Conservation (phyloP, 2,329 filamentous ascomycete species). For the Phaeosphaeriaceae sp. region DNA sequence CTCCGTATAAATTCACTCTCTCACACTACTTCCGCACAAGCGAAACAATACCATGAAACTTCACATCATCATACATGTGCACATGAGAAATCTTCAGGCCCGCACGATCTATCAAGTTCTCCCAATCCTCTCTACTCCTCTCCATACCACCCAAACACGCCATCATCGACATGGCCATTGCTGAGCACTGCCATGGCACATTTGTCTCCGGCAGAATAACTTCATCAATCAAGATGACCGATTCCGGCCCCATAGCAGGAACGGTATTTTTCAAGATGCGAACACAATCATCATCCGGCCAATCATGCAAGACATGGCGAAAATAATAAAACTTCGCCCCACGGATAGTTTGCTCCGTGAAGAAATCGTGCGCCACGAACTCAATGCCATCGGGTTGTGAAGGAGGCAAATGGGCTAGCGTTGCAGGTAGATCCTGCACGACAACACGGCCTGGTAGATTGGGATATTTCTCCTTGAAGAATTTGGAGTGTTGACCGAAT, state of each 20-base stretch:
- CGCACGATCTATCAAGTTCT: conserved; percentile 23
- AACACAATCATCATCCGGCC: conserved; percentile 35
- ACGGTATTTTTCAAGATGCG: conserved; percentile 34
- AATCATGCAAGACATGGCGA: conserved; percentile 43
- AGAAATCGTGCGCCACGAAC: conserved; percentile 43
- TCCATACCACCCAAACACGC: conserved; percentile 31
- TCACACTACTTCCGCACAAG: conserved; percentile 22
- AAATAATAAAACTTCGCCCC: conserved; percentile 44
- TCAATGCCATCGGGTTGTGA: conserved; percentile 27
- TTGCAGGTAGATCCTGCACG: conserved; percentile 35
- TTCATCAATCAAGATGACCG: conserved; percentile 42
- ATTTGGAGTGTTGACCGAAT: conserved; percentile 34
- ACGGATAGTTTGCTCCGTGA: conserved; percentile 34
- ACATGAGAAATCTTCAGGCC: conserved; percentile 35
- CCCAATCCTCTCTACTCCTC: conserved; percentile 29
- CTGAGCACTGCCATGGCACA: conserved; percentile 37
- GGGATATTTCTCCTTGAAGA: conserved; percentile 27
- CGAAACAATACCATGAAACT: conserved; percentile 28
- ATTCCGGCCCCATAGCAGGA: conserved; percentile 34
- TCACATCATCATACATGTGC: conserved; percentile 32
- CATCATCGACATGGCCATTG: conserved; percentile 39
- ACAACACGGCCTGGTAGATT: conserved; percentile 23
- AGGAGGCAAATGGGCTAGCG: conserved; percentile 20
- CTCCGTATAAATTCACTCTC: too few species aligned
- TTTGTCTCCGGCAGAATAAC: conserved; percentile 37